Percentiles rank a stretch among this genome's conserved stretches.
Evolutionary conservation across 352 stramenopile genomes (phyloP).

Genomic region (Stephanocyclus meneghinianus): DNA sequence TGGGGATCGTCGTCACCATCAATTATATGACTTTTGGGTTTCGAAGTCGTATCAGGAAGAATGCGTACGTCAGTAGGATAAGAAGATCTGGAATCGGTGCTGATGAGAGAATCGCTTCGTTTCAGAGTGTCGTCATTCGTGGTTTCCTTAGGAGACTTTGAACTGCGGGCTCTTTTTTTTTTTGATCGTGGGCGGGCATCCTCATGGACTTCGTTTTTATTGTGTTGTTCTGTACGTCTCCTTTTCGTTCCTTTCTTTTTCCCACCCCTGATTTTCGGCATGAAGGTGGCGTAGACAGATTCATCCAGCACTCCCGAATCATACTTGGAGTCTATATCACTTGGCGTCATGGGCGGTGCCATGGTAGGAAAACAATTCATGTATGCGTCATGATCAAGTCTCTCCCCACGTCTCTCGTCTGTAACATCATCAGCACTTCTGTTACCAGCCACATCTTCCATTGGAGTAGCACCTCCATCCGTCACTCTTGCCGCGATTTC

Average conservation of each 20-base stretch:
- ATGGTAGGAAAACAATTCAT: background rate
- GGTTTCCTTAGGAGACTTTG: background rate
- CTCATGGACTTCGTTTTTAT: background rate
- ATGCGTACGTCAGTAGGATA: slow-evolving; percentile 1
- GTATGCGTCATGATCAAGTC: background rate
- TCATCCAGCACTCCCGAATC: background rate
- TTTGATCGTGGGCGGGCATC: background rate
- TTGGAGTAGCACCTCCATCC: background rate
- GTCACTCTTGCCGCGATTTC: background rate
- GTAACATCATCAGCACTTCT: background rate
- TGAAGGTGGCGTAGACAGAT: background rate
- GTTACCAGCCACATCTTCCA: background rate
- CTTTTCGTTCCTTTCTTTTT: slow-evolving; percentile 5
- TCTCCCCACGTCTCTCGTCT: background rate
- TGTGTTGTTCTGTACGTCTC: background rate
- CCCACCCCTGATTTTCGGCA: background rate
- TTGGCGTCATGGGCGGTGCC: slow-evolving; percentile 4
- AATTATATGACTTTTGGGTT: slow-evolving; percentile 15
- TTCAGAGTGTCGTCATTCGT: background rate
- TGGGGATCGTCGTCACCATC: slow-evolving; percentile 49
- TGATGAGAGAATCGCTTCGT: slow-evolving; percentile 8
- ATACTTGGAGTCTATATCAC: background rate
- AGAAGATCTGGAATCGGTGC: background rate
- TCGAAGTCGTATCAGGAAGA: slow-evolving; percentile 7
- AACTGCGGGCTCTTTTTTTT: background rate